Conservation (phyloP, 2,329 filamentous ascomycete species). For the Hypoxylon sp. region DNA sequence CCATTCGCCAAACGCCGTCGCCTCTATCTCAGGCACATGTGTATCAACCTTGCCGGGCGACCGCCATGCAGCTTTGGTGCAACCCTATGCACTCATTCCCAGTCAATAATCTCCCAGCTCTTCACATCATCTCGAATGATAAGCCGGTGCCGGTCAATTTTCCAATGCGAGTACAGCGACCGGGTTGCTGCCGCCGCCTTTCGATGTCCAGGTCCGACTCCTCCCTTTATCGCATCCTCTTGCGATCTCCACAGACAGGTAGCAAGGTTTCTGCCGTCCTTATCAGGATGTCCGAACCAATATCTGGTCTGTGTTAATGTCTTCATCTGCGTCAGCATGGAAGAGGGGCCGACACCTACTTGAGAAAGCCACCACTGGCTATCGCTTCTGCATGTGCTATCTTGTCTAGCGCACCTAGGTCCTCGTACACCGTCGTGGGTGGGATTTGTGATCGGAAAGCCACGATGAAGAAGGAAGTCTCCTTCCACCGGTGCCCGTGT, state of each 20-base stretch:
- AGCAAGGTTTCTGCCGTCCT: conserved; percentile 77
- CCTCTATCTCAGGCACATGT: conserved; percentile 37
- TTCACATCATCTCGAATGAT: conserved; percentile 71
- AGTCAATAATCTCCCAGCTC: conserved; percentile 70
- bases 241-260: conserved; percentile 75
- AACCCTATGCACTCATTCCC: conserved; percentile 53
- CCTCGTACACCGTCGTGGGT: conserved; percentile 69
- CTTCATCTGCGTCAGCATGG: conserved; percentile 24
- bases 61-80: conserved; percentile 39
- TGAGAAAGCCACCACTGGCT: conserved; percentile 80
- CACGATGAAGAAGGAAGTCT: conserved; percentile 80
- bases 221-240: conserved; percentile 67
- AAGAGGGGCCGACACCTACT: conserved; percentile 58
- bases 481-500: conserved; percentile 64
- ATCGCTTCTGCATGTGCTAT: conserved; percentile 83
- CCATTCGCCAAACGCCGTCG: conserved; percentile 36
- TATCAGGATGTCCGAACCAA: conserved; percentile 84
- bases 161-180: conserved; percentile 72
- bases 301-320: conserved; percentile 62
- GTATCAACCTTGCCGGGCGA: conserved; percentile 23
- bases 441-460: conserved; percentile 81
- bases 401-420: conserved; percentile 77
- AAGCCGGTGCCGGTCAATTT: conserved; percentile 75
- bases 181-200: conserved; percentile 72
- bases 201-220: conserved; percentile 66